A percentile compares a stretch with the other conserved stretches of the same genome.
These are phyloP conservation scores for Pseudozyma sp. DNA, from an alignment of 1,284 basidiomycete species.

Conservation along the genomic window DNA sequence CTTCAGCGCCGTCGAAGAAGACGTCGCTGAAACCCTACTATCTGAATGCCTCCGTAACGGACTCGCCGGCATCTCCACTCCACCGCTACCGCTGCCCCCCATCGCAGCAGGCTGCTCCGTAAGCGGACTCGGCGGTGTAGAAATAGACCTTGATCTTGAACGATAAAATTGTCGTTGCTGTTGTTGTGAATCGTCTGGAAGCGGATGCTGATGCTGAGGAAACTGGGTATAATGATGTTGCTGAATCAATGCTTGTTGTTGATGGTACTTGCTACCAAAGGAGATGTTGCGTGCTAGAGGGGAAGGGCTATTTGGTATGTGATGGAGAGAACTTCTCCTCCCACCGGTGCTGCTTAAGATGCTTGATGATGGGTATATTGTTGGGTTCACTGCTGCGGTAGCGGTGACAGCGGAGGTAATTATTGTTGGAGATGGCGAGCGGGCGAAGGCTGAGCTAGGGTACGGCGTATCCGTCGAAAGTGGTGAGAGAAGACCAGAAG, in stretches of 20 bases:
- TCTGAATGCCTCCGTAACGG: slow-evolving; percentile 25
- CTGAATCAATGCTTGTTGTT: not conserved
- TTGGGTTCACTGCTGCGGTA: not conserved
- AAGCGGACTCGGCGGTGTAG: slow-evolving; percentile 15
- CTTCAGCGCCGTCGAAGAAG: not conserved
- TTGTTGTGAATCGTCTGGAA: slow-evolving; percentile 4
- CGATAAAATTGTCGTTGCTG: not conserved
- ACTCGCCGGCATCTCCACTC: not conserved
- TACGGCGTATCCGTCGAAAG: not conserved
- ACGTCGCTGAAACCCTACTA: slow-evolving; percentile 3
- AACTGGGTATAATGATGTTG: slow-evolving; percentile 10
- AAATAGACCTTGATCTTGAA: slow-evolving; percentile 6
- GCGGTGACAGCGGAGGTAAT: not conserved
- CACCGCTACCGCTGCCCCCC: not conserved
- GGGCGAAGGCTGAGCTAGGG: not conserved
- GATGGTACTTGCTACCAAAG: slow-evolving; percentile 6
- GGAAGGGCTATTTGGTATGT: slow-evolving; percentile 16
- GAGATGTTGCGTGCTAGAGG: slow-evolving; percentile 17
- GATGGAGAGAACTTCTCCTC: not conserved
- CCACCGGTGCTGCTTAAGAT: not conserved
- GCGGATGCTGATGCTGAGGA: slow-evolving; percentile 10
- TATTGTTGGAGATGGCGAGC: not conserved
- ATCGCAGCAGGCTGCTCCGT: not conserved
- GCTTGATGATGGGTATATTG: slow-evolving; percentile 1
- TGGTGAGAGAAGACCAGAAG: not conserved